phyloP scores from a whole-genome alignment of 2,329 filamentous ascomycete genomes.

The Exophiala phaeomuriformis region DNA sequence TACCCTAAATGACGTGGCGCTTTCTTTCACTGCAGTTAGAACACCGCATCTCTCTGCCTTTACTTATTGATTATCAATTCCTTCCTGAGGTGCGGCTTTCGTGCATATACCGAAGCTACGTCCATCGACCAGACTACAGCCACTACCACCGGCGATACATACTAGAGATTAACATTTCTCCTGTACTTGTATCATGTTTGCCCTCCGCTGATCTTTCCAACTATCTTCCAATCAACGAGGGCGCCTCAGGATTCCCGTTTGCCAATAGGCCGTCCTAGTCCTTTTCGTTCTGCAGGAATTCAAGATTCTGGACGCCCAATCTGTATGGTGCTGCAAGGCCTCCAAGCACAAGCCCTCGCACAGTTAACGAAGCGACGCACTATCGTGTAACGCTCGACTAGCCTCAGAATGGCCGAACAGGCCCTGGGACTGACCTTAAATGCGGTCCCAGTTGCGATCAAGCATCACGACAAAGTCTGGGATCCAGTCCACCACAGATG shows the following conservation, averaged over 20 bases:
- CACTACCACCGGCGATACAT: background rate
- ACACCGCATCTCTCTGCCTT: background rate
- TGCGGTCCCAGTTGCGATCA: slow-evolving; percentile 19
- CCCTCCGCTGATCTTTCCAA: background rate
- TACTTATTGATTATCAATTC: slow-evolving; percentile 9
- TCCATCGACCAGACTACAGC: background rate
- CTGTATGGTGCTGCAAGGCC: slow-evolving; percentile 11
- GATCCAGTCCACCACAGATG: slow-evolving; percentile 21
- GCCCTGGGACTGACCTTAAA: slow-evolving; percentile 21
- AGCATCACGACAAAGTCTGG: slow-evolving; percentile 25
- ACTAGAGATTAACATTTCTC: background rate
- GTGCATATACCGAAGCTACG: background rate
- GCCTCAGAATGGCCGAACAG: slow-evolving; percentile 19
- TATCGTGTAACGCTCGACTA: slow-evolving; percentile 3
- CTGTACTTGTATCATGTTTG: slow-evolving; percentile 8
- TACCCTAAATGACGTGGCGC: slow-evolving; percentile 11
- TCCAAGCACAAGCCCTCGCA: background rate
- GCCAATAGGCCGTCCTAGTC: slow-evolving; percentile 6
- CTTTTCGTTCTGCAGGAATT: background rate
- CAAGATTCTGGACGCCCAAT: background rate
- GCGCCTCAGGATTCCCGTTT: slow-evolving; percentile 1
- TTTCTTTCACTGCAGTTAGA: background rate
- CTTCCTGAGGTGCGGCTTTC: background rate
- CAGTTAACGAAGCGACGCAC: background rate
- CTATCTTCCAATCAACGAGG: slow-evolving; percentile 7